A percentile compares a stretch with the other conserved stretches of the same genome.
Conservation (phyloP, 805 yeast genomes). For the Candida vaughaniae region DNA sequence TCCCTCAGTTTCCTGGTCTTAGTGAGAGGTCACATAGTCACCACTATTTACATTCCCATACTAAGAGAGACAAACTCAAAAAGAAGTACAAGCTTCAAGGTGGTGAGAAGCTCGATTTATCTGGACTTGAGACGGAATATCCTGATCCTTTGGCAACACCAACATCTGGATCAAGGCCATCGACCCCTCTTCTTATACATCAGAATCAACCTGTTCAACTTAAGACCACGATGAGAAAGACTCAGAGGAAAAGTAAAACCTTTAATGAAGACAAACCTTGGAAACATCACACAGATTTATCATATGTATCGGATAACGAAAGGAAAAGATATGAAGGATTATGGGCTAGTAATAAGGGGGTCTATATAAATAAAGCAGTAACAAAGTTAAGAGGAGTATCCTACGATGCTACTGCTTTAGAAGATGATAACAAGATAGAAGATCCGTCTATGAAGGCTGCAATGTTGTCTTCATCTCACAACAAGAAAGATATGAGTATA, state of each 20-base stretch:
- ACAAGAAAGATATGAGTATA: constrained; percentile 16
- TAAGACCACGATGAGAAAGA: constrained; percentile 52
- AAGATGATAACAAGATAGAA: constrained; percentile 12
- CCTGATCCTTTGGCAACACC: constrained; percentile 9
- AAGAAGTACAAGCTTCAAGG: constrained; percentile 17
- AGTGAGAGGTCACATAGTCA: constrained; percentile 11
- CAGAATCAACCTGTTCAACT: constrained; percentile 37
- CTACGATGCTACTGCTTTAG: constrained; percentile 11
- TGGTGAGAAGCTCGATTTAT: constrained; percentile 12
- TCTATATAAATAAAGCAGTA: constrained; percentile 45
- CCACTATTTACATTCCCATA: constrained; percentile 30
- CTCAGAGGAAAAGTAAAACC: constrained; percentile 35
- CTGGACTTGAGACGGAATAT: constrained; percentile 14
- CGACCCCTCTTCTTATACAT: constrained; percentile 13
- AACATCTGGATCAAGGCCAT: constrained; percentile 14
- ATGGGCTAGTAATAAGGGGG: constrained; percentile 87
- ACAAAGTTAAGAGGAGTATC: constrained; percentile 31
- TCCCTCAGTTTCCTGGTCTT: constrained; percentile 37
- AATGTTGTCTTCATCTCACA: constrained; percentile 27
- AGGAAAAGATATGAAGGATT: constrained; percentile 88
- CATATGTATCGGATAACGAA: constrained; percentile 57
- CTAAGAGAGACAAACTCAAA: constrained; percentile 19
- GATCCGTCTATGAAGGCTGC: constrained; percentile 25
- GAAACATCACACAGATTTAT: constrained; percentile 74
- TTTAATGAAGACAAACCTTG: constrained; percentile 93